A percentile compares a stretch with the other conserved stretches of the same genome.
phyloP scores from a whole-genome alignment of 2,329 filamentous ascomycete species.

The Arthrobotrys sinensis region DNA sequence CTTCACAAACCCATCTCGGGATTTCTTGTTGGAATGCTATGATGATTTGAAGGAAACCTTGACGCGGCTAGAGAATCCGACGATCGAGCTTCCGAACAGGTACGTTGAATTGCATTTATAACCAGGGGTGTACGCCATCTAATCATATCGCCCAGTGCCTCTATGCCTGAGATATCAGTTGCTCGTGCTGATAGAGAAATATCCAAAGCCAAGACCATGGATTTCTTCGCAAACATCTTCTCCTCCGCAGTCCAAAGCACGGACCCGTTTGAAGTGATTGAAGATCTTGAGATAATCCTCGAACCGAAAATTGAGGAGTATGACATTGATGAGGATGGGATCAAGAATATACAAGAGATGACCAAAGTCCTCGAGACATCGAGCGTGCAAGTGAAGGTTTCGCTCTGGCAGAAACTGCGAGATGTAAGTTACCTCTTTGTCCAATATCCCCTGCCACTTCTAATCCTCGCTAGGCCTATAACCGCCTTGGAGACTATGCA shows the following conservation, averaged over 20 bases:
- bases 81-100: conserved; percentile 72
- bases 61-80: conserved; percentile 69
- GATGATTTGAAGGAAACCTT: conserved; percentile 74
- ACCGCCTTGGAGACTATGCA: conserved; percentile 84
- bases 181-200: conserved; percentile 91
- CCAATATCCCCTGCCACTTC: neutral
- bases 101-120: neutral
- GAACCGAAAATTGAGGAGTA: conserved; percentile 73
- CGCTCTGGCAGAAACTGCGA: conserved; percentile 91
- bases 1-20: conserved; percentile 62
- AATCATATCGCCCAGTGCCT: conserved; percentile 70
- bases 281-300: conserved; percentile 91
- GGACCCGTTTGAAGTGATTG: conserved; percentile 87
- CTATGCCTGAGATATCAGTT: conserved; percentile 88
- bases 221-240: conserved; percentile 94
- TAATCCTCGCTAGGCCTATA: conserved; percentile 77
- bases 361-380: conserved; percentile 87
- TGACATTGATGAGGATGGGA: conserved; percentile 66
- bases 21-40: conserved; percentile 64
- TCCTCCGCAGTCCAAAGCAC: conserved; percentile 78
- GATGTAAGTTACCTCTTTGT: conserved; percentile 65
- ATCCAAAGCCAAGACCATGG: conserved; percentile 92
- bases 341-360: conserved; percentile 78
- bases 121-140: neutral
- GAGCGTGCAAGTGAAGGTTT: conserved; percentile 84